These are phyloP conservation scores for Porphyrellus sp. DNA, from an alignment of 1,284 basidiomycete genomes.

Conservation along the genomic window DNA sequence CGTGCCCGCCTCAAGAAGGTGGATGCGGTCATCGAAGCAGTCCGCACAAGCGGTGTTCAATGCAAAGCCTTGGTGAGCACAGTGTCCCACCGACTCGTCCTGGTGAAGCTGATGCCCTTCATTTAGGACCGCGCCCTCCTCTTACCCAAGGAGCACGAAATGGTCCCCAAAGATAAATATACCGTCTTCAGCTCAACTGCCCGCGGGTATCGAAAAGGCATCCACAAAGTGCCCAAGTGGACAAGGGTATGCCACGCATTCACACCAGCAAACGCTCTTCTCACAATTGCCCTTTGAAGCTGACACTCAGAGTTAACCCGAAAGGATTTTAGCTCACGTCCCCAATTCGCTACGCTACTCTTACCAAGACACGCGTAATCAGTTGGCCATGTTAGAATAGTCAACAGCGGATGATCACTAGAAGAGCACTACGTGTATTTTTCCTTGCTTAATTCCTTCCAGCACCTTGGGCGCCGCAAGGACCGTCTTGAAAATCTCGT, in stretches of 20 bases:
- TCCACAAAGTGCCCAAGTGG: slow-evolving; percentile 96
- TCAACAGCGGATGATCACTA: slow-evolving; percentile 33
- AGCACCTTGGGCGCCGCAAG: slow-evolving; percentile 60
- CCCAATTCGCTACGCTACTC: slow-evolving; percentile 31
- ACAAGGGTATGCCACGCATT: slow-evolving; percentile 64
- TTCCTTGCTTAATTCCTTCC: slow-evolving; percentile 64
- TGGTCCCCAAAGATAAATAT: slow-evolving; percentile 91
- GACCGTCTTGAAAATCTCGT: slow-evolving; percentile 75
- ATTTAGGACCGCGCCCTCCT: slow-evolving; percentile 64
- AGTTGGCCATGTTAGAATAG: neutral
- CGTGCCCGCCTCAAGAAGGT: slow-evolving; percentile 88
- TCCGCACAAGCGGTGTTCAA: slow-evolving; percentile 77
- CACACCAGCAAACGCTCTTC: neutral
- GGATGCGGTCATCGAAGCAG: slow-evolving; percentile 88
- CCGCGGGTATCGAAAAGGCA: slow-evolving; percentile 84
- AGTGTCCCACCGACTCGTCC: neutral
- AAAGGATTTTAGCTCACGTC: slow-evolving; percentile 83
- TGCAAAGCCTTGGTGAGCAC: slow-evolving; percentile 68
- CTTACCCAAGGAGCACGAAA: slow-evolving; percentile 86
- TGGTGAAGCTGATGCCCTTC: neutral
- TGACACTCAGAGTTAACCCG: slow-evolving; percentile 83
- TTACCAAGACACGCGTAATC: slow-evolving; percentile 1
- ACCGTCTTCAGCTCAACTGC: slow-evolving; percentile 79
- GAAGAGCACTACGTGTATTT: slow-evolving; percentile 73
- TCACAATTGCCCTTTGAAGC: slow-evolving; percentile 41